Percentiles rank a stretch among this genome's conserved stretches.
These are phyloP conservation scores for Fusarium nodosum DNA, from an alignment of 2,329 filamentous ascomycete genomes.

Conservation along the genomic window DNA sequence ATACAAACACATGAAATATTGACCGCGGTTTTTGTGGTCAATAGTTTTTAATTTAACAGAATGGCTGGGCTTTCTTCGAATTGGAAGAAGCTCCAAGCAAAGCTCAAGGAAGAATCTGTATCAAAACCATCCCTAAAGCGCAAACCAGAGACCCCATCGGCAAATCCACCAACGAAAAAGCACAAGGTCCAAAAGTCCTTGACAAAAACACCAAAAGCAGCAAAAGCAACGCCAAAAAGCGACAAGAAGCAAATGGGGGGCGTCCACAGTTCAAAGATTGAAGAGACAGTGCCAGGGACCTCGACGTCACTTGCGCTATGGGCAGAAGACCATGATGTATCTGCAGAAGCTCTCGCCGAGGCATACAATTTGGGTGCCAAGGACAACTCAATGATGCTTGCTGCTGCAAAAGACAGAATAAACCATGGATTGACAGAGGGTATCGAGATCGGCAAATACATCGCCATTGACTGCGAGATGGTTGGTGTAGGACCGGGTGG, in stretches of 20 bases:
- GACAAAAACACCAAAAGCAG: slow-evolving; percentile 11
- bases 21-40: neutral
- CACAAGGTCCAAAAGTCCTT: slow-evolving; percentile 44
- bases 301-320: slow-evolving; percentile 71
- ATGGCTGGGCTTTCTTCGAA: slow-evolving; percentile 73
- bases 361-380: slow-evolving; percentile 70
- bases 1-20: slow-evolving; percentile 9
- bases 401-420: slow-evolving; percentile 64
- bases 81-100: slow-evolving; percentile 82
- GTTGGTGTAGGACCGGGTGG: slow-evolving; percentile 84
- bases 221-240: slow-evolving; percentile 23
- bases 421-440: slow-evolving; percentile 74
- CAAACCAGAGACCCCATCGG: slow-evolving; percentile 54
- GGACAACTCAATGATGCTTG: slow-evolving; percentile 63
- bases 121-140: slow-evolving; percentile 58
- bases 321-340: slow-evolving; percentile 72
- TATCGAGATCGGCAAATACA: slow-evolving; percentile 85
- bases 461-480: slow-evolving; percentile 98
- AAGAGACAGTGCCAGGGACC: slow-evolving; percentile 56
- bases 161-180: slow-evolving; percentile 49
- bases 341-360: slow-evolving; percentile 70
- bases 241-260: slow-evolving; percentile 65
- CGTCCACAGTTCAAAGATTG: slow-evolving; percentile 64
- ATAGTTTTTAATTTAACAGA: slow-evolving; percentile 9
- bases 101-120: slow-evolving; percentile 64